Evolutionary conservation across 202 grass and related monocot species (phyloP).

Genomic region (Setaria viridis): DNA sequence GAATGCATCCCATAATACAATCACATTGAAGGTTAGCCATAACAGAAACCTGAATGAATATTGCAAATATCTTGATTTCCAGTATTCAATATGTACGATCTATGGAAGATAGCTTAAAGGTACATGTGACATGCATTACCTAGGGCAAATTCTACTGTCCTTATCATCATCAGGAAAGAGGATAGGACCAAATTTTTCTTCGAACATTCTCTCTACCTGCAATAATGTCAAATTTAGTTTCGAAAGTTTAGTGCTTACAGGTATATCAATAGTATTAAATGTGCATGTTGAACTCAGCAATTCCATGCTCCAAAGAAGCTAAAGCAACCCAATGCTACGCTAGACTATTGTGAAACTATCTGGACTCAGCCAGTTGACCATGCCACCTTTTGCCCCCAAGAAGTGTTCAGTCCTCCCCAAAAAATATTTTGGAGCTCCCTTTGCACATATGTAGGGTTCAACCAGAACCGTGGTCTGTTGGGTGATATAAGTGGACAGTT

Average conservation of each 20-base stretch:
- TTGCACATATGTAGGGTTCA: neutral
- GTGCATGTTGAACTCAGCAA: conserved; percentile 7
- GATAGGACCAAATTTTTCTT: conserved; percentile 77
- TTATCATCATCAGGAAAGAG: conserved; percentile 73
- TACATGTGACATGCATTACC: conserved; percentile 57
- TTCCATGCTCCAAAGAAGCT: neutral
- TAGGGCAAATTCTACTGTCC: conserved; percentile 79
- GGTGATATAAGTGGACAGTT: neutral
- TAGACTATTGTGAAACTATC: neutral
- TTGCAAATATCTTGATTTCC: conserved; percentile 10
- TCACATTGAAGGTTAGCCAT: conserved; percentile 6
- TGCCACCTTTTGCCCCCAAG: neutral
- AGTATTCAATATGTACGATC: conserved; percentile 18
- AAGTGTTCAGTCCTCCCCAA: neutral
- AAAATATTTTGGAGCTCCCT: neutral
- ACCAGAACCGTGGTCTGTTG: conserved; percentile 9
- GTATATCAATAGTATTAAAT: conserved; percentile 17
- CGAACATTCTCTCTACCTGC: conserved; percentile 93
- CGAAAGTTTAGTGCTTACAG: conserved; percentile 9
- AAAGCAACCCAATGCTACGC: neutral
- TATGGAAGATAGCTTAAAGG: conserved; percentile 12
- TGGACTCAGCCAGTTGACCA: neutral
- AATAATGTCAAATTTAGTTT: conserved; percentile 44
- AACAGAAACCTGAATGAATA: neutral
- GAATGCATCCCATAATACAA: conserved; percentile 12